These are phyloP conservation scores for Lactarius quietus DNA, from an alignment of 768 basidiomycete genomes.

Conservation along the genomic window DNA sequence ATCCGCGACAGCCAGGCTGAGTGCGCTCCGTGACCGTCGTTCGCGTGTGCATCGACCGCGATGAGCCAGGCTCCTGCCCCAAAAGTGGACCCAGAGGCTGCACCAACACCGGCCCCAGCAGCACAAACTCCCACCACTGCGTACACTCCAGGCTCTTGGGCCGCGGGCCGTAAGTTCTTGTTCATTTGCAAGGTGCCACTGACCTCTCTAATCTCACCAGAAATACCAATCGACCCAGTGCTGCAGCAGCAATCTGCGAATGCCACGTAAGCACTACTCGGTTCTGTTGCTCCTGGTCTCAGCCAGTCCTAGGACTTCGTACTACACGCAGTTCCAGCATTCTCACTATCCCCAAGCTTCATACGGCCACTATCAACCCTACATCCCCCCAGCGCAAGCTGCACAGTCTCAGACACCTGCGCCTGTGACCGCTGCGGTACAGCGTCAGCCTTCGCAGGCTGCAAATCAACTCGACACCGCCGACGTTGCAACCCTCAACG, in stretches of 20 bases:
- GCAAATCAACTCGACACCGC: conserved; percentile 48
- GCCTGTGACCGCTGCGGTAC: conserved; percentile 8
- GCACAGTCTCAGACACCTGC: conserved; percentile 30
- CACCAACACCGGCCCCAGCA: conserved; percentile 9
- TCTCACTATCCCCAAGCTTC: conserved; percentile 29
- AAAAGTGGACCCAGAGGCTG: conserved; percentile 18
- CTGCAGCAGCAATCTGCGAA: conserved; percentile 27
- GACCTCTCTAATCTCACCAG: conserved; percentile 14
- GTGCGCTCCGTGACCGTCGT: not conserved
- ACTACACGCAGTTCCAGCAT: conserved; percentile 28
- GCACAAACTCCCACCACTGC: conserved; percentile 19
- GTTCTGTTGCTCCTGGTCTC: conserved; percentile 5
- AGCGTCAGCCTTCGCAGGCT: conserved; percentile 13
- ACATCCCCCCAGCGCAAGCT: conserved; percentile 24
- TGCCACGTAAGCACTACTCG: conserved; percentile 19
- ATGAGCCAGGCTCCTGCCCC: conserved; percentile 21
- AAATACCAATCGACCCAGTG: conserved; percentile 28
- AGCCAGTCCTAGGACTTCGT: conserved; percentile 14
- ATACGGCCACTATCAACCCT: conserved; percentile 34
- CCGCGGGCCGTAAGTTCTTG: conserved; percentile 19
- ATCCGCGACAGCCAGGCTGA: not conserved
- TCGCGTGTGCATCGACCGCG: not conserved
- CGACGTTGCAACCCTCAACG: conserved; percentile 76
- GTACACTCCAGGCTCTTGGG: conserved; percentile 18
- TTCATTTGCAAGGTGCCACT: not conserved